Base-by-base conservation (phyloP, 1,284 basidiomycete species). In the Earliella scabrosa region DNA sequence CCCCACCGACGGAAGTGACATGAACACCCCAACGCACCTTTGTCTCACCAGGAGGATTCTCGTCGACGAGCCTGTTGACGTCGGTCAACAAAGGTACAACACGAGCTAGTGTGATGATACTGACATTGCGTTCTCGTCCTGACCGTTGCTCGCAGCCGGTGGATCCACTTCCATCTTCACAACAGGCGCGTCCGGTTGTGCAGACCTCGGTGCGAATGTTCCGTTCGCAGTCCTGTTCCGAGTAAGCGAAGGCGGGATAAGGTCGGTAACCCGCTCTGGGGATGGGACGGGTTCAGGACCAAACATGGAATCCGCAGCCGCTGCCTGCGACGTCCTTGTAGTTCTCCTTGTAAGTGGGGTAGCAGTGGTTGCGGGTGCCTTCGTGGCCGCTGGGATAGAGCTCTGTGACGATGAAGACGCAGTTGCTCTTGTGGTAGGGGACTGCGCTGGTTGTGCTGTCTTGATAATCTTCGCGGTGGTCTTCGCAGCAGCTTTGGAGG, bases 101-200 rank as follows among this genome's bases (percentile, higher is more conserved):
- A 8, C n/a, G n/a, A n/a, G 9, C 16, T 9, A 4, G 20, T 24
- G 16, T 16, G 16, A 5, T 1, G 10, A 23, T 9, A 54, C 53
- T 45, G 27, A 54, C 53, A 54, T 54, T 18, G 40, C 40, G 31
- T 49, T 34, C 9, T 53, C 45, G 38, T 53, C 38, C 13, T 9
- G 11, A 16, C 36, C 9, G 21, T 18, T 31, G 11, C 9, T 16
- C 5, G 31, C 10, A 16, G 20, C 8, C n/a, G 47, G 27, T 10
- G 40, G 47, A 23, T 50, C 53, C 2, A 50, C 27, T 39, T 55
- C 53, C 47, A 55, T 55, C 53, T 55, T 55, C 21, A 55, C 47
- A 4, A 44, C 27, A 1, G 29, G 38, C 9, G n/a, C n/a, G n/a
- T 50, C 48, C 35, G 18, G 21, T n/a, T 31, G 38, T 11, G 10